A percentile compares a stretch with the other conserved stretches of the same genome.
These are phyloP conservation scores for Tubosaeta brunneosetosa DNA, from an alignment of 768 basidiomycete species.

Conservation along the genomic window DNA sequence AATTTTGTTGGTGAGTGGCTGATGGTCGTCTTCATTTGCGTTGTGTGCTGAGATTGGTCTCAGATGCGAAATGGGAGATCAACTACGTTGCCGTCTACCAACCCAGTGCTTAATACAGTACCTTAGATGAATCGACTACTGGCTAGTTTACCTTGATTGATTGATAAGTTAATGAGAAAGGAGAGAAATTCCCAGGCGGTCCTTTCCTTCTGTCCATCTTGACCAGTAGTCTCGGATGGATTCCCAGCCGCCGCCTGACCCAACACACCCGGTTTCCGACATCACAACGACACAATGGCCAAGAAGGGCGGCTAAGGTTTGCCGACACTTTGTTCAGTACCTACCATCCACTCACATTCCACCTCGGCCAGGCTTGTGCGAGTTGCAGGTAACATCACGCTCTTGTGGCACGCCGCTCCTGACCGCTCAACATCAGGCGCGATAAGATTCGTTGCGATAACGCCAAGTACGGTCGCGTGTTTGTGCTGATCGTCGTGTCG, in stretches of 20 bases:
- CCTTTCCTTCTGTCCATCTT: constrained; percentile 26
- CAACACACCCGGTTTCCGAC: constrained; percentile 49
- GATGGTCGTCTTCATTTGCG: too few species aligned
- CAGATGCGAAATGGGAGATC: constrained; percentile 55
- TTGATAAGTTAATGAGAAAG: constrained; percentile 17
- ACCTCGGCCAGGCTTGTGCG: constrained; percentile 46
- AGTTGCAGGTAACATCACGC: constrained; percentile 44
- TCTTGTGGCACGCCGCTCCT: neutral
- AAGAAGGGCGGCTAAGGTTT: constrained; percentile 49
- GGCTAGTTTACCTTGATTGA: too few species aligned
- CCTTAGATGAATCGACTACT: neutral
- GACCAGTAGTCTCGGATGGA: constrained; percentile 26
- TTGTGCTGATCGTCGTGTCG: neutral
- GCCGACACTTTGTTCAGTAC: constrained; percentile 5
- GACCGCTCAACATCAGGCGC: constrained; percentile 35
- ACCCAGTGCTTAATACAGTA: neutral
- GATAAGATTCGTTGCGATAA: constrained; percentile 63
- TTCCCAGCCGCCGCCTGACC: constrained; percentile 33
- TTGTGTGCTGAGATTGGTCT: constrained; percentile 2
- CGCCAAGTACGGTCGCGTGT: constrained; percentile 34
- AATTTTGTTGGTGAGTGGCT: constrained; percentile 45
- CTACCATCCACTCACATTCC: constrained; percentile 10
- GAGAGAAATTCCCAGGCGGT: constrained; percentile 27
- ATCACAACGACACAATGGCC: constrained; percentile 44
- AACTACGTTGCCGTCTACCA: constrained; percentile 55